Conservation (phyloP, 768 basidiomycete species). For the Phallus indusiatus region DNA sequence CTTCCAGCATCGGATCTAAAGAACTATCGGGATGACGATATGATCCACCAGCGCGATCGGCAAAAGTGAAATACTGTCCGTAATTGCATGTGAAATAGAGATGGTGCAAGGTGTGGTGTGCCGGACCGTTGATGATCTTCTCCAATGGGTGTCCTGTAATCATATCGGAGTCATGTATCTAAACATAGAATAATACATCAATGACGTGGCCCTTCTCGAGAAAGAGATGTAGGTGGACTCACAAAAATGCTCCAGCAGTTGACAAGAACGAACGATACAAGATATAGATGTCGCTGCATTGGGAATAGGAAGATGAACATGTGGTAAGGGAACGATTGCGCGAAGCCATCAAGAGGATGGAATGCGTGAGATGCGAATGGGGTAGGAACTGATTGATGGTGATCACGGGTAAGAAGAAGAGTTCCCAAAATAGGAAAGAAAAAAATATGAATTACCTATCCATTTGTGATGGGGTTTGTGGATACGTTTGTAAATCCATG, state of each 20-base stretch:
- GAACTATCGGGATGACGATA: conserved; percentile 81
- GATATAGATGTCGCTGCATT: conserved; percentile 74
- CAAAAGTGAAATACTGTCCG: conserved; percentile 97
- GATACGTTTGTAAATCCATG: conserved; percentile 75
- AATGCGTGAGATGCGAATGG: conserved; percentile 98
- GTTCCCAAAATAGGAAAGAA: background rate
- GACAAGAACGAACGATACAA: conserved; percentile 81
- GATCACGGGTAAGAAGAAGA: background rate
- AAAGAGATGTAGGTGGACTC: conserved; percentile 19
- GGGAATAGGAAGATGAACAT: conserved; percentile 87
- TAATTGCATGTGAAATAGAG: conserved; percentile 96
- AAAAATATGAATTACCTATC: conserved; percentile 49
- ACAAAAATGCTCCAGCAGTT: conserved; percentile 94
- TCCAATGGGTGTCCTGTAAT: conserved; percentile 85
- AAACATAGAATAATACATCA: background rate
- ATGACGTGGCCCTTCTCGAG: background rate
- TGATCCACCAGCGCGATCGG: conserved; percentile 72
- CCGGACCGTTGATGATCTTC: conserved; percentile 91
- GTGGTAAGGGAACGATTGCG: conserved; percentile 94
- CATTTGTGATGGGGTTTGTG: conserved; percentile 99
- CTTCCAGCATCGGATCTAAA: conserved; percentile 79
- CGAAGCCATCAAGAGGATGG: conserved; percentile 91
- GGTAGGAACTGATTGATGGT: conserved; percentile 74
- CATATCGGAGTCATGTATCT: conserved; percentile 99
- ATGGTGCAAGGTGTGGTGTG: conserved; percentile 95